These are phyloP conservation scores for Ilex asprella DNA, from an alignment of 257 asterid genomes.

Conservation along the genomic window DNA sequence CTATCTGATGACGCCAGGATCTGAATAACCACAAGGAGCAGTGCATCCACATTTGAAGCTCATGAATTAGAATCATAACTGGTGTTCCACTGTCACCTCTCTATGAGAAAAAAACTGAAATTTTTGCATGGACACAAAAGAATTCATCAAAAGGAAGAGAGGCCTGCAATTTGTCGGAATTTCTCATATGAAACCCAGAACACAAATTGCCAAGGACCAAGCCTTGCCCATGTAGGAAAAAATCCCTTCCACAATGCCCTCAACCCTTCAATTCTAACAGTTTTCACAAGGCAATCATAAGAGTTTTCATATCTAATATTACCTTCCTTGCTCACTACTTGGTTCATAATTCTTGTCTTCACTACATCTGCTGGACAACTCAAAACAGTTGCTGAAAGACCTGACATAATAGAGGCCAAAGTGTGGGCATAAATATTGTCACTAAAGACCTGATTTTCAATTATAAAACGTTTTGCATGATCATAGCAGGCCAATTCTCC, in stretches of 20 bases:
- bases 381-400: slow-evolving; percentile 63
- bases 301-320: slow-evolving; percentile 43
- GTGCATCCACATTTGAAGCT: no score
- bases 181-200: slow-evolving; percentile 89
- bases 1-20: no score
- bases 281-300: slow-evolving; percentile 64
- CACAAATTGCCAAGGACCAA: slow-evolving; percentile 96
- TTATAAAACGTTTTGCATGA: slow-evolving; percentile 62
- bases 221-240: slow-evolving; percentile 92
- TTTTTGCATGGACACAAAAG: background rate
- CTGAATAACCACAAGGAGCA: no score
- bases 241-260: slow-evolving; percentile 84
- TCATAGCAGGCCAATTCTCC: slow-evolving; percentile 90
- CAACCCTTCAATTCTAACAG: slow-evolving; percentile 65
- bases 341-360: slow-evolving; percentile 87
- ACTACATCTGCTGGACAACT: slow-evolving; percentile 91
- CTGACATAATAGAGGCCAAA: slow-evolving; percentile 67
- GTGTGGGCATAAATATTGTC: slow-evolving; percentile 82
- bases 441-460: slow-evolving; percentile 38
- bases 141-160: slow-evolving; percentile 48
- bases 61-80: no score
- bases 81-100: background rate
- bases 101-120: no score
- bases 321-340: slow-evolving; percentile 24
- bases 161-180: slow-evolving; percentile 55